Evolutionary conservation across 2,329 filamentous ascomycete species (phyloP), one percentile per base, ranked within the genome.

Genomic region (Elsinoe fawcettii): DNA sequence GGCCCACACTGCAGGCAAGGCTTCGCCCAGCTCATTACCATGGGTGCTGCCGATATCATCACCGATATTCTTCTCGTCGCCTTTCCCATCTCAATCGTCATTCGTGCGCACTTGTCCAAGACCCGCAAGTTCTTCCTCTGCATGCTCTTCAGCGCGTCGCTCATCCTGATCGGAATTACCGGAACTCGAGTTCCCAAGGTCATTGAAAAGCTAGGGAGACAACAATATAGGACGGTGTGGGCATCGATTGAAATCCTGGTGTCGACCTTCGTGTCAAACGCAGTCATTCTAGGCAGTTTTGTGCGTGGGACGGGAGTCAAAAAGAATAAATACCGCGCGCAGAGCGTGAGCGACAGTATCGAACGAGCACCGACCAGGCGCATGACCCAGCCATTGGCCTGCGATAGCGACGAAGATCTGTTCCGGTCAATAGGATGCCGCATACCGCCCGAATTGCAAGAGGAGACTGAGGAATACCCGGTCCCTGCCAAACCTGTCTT

Each of bases 181-280:
- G 77, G 86, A 46, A 92, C 88, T 65, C 85, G 92, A 16, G 80
- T 96, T n/a, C 85, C 87, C 0, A 80, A 85, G 43, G 88, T 95
- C 59, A 85, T 97, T 55, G 66, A 77, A 2, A 76, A 80, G 47
- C 73, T 83, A 59, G 90, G 90, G 2, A 78, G 81, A 25, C 93
- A 97, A 69, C 90, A 93, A 66, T 90, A 87, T 63, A 87, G 93
- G 44, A 95, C 92, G 0, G 81, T 97, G 1, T 79, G 95, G 62
- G 93, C 93, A 3, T 96, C 91, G 0, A 79, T 95, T 16, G 93
- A 99, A 68, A 86, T 97, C 6, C 78, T 97, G 1, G 91, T 92
- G 53, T 91, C 93, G 4, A 88, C 91, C 0, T 83, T 84, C 0
- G 87, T 95, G 0, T 88, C 92, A 11, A 99, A 97, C 68, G 85